phyloP scores from a whole-genome alignment of 1,139 yeast genomes.

The Taphrina communis region DNA sequence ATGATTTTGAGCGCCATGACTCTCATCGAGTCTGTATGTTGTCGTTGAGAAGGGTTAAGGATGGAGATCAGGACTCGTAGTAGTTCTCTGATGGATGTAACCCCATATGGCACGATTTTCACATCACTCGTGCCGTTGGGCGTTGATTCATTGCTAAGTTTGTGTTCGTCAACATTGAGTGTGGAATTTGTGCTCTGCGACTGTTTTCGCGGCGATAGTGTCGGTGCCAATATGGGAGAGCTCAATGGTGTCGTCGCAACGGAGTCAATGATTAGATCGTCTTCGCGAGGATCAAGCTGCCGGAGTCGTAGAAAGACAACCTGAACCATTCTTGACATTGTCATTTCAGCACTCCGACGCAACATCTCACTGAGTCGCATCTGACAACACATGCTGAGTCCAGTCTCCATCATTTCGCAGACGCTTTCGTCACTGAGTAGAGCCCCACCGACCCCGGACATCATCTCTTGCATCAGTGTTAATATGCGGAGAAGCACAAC shows the following conservation, averaged over 20 bases:
- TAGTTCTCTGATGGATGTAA: slow-evolving; percentile 70
- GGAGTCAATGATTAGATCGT: slow-evolving; percentile 21
- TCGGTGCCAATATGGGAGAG: slow-evolving; percentile 17
- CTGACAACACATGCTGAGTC: slow-evolving; percentile 89
- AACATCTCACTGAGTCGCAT: slow-evolving; percentile 89
- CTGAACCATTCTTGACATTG: slow-evolving; percentile 73
- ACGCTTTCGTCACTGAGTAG: slow-evolving; percentile 79
- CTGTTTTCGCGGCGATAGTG: slow-evolving; percentile 45
- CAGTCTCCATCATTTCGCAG: slow-evolving; percentile 88
- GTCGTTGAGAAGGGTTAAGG: slow-evolving; percentile 81
- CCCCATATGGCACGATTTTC: slow-evolving; percentile 62
- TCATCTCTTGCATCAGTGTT: slow-evolving; percentile 70
- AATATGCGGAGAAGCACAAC: slow-evolving; percentile 85
- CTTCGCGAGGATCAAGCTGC: slow-evolving; percentile 45
- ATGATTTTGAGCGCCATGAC: slow-evolving; percentile 80
- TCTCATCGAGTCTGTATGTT: slow-evolving; percentile 85
- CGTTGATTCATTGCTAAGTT: slow-evolving; percentile 23
- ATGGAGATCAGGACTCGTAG: slow-evolving; percentile 80
- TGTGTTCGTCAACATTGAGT: slow-evolving; percentile 33
- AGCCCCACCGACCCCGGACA: slow-evolving; percentile 68
- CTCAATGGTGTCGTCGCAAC: slow-evolving; percentile 32
- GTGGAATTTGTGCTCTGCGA: slow-evolving; percentile 40
- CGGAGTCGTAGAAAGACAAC: slow-evolving; percentile 69
- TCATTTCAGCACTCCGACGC: slow-evolving; percentile 86
- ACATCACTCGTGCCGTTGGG: slow-evolving; percentile 34